Evolutionary conservation across 495 filamentous ascomycete species (phyloP).

Genomic region (Penicillium steckii): DNA sequence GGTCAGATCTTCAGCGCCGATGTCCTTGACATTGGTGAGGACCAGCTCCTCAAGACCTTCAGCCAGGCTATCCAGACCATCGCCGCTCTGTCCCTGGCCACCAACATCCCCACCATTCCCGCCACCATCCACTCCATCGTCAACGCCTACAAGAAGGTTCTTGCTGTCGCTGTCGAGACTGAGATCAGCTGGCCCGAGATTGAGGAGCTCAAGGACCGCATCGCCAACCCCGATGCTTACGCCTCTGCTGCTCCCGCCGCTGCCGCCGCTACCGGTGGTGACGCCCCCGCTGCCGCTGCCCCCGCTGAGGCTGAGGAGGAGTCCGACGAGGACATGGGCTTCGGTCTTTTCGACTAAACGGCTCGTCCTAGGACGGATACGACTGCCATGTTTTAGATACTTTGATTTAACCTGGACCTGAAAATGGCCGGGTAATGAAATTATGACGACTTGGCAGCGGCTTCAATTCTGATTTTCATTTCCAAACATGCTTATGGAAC

Average conservation of each 20-base stretch:
- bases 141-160: slow-evolving; percentile 96
- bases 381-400: slow-evolving; percentile 46
- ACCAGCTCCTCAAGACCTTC: slow-evolving; percentile 85
- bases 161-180: slow-evolving; percentile 86
- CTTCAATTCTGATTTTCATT: slow-evolving; percentile 1
- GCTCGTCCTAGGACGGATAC: slow-evolving; percentile 27
- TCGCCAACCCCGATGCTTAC: slow-evolving; percentile 96
- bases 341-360: slow-evolving; percentile 60
- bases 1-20: slow-evolving; percentile 82
- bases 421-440: slow-evolving; percentile 33
- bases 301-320: slow-evolving; percentile 52
- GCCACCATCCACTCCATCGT: slow-evolving; percentile 92
- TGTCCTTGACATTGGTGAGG: slow-evolving; percentile 91
- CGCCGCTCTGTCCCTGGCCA: slow-evolving; percentile 82
- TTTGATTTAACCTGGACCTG: slow-evolving; percentile 27
- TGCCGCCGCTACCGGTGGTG: slow-evolving; percentile 48
- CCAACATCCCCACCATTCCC: slow-evolving; percentile 94
- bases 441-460: slow-evolving; percentile 33
- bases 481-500: slow-evolving; percentile 35
- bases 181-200: slow-evolving; percentile 96
- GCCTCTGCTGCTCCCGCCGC: slow-evolving; percentile 74
- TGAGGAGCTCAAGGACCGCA: slow-evolving; percentile 96
- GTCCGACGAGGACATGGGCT: slow-evolving; percentile 53
- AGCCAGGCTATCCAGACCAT: slow-evolving; percentile 80
- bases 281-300: slow-evolving; percentile 50